Evolutionary conservation across 768 basidiomycete species (phyloP).

Genomic region (Dioszegia hungarica): DNA sequence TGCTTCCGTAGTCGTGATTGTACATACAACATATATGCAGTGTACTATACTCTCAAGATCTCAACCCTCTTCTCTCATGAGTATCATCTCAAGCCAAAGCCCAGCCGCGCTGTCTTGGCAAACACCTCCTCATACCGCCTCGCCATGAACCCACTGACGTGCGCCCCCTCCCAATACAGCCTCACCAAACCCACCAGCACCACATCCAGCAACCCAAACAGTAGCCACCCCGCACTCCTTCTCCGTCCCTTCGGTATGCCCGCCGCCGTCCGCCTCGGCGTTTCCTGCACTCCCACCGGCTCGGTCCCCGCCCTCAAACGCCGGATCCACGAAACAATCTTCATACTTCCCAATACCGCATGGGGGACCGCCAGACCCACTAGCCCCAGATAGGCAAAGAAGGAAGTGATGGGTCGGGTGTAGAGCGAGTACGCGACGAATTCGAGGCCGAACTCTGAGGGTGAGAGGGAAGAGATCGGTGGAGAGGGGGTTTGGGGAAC

Average conservation of each 20-base stretch:
- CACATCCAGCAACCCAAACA: constrained; percentile 13
- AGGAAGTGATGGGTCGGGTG: not conserved
- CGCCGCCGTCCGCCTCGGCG: not conserved
- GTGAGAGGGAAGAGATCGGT: constrained; percentile 61
- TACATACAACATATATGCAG: not conserved
- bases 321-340: constrained; percentile 22
- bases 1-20: not conserved
- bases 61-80: too few relatives aligned
- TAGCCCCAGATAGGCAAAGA: constrained; percentile 55
- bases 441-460: constrained; percentile 74
- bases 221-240: constrained; percentile 13
- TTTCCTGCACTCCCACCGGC: not conserved
- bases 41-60: not conserved
- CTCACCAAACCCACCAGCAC: constrained; percentile 21
- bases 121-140: constrained; percentile 29
- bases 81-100: not conserved
- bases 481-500: constrained; percentile 53
- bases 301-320: constrained; percentile 1
- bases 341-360: constrained; percentile 58
- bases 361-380: constrained; percentile 60
- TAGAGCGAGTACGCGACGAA: constrained; percentile 69
- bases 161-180: constrained; percentile 16
- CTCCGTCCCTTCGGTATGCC: not conserved
- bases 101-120: constrained; percentile 2
- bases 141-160: constrained; percentile 18